A percentile compares a stretch with the other conserved stretches of the same genome.
Conservation (phyloP, 2,329 filamentous ascomycete species). For the Colletotrichum tamarilloi region DNA sequence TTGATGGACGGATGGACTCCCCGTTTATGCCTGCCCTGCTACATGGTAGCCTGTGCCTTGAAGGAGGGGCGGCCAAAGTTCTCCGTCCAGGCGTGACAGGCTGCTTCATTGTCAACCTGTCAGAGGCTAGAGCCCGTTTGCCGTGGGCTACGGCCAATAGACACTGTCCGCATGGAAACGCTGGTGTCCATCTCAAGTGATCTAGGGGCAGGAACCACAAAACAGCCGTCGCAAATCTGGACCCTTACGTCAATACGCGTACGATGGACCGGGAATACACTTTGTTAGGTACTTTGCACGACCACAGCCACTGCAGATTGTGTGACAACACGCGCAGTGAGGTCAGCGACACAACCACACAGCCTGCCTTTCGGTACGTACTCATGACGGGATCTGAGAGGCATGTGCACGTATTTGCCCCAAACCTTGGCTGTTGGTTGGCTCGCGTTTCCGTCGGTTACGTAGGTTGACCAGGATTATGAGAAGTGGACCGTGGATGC, state of each 20-base stretch:
- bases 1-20: not conserved
- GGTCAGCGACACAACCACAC: not conserved
- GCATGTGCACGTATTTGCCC: not conserved
- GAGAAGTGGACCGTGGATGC: not conserved
- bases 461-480: conserved; percentile 7
- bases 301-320: not conserved
- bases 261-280: not conserved
- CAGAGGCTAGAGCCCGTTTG: not conserved
- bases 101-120: not conserved
- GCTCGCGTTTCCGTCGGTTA: not conserved
- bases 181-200: not conserved
- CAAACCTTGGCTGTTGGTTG: not conserved
- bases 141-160: not conserved
- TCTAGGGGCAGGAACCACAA: not conserved
- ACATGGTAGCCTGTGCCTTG: not conserved
- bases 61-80: not conserved
- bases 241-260: conserved; percentile 27
- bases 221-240: not conserved
- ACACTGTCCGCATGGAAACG: not conserved
- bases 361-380: not conserved
- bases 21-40: not conserved
- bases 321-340: not conserved
- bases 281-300: not conserved
- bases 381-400: conserved; percentile 1
- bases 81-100: not conserved